Evolutionary conservation across 1,284 basidiomycete genomes (phyloP), one percentile per base, ranked within the genome.

Genomic region (Ustilago tritici): DNA sequence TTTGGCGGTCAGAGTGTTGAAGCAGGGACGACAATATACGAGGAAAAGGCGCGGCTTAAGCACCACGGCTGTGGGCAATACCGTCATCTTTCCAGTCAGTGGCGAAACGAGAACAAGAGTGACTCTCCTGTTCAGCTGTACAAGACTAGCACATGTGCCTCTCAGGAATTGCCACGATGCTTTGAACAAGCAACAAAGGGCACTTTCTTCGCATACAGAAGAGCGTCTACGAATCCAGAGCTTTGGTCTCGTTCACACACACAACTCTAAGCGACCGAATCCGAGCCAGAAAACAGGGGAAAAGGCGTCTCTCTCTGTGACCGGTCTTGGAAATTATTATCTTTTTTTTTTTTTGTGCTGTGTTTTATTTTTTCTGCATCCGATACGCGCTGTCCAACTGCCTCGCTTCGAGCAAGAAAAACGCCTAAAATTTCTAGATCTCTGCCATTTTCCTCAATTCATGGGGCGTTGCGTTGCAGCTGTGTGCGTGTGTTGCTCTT

Each of bases 361-460:
- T 10, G 40, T 41, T 12, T 49, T n/a, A 11, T 31, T 50, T 50
- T 28, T 41, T 1, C 35, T 38, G 36, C n/a, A 36, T 41, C 36
- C 35, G 19, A 36, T 34, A 53, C 19, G 36, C 54, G 36, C 52
- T 54, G 52, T 54, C 35, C 23, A 54, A 31, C 52, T 36, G 52
- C 52, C 52, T 54, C 52, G 52, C 17, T 7, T 50, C 28, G 31
- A 32, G n/a, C 5, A 31, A 14, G 6, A 12, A 31, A 50, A 32
- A 50, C 49, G 49, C 49, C 32, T 52, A 49, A 53, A 53, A 7
- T 28, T 28, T 35, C 50, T 53, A 53, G 50, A 53, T 53, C 47
- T 49, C 47, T 49, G 47, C 47, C 47, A 49, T 10, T 46, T 10
- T 46, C 36, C 9, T 9, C n/a, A 12, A 43, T 43, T 43, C 40